Evolutionary conservation across 2,329 filamentous ascomycete genomes (phyloP), one percentile per base, ranked within the genome.

Genomic region (Fusarium pseudocircinatum): DNA sequence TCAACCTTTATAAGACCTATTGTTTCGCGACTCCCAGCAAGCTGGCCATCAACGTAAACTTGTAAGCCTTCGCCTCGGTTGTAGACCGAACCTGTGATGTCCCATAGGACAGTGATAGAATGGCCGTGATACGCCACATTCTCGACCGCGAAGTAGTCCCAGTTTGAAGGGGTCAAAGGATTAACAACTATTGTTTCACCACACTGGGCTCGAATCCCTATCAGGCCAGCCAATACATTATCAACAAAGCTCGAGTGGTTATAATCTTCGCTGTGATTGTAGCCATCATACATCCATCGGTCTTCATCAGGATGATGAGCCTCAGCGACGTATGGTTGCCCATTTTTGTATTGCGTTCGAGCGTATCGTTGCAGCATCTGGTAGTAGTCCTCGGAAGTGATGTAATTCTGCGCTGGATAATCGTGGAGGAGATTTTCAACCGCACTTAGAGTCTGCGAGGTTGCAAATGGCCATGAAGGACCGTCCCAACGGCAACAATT

Each of bases 191-290:
- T 32, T 22, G 40, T 6, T 11, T 62, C 7, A 2, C 26, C 52
- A 37, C 40, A 28, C 40, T 59, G 52, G 26, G 34, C 52, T 32
- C 52, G 16, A 9, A 62, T 11, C 1, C 52, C 52, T 3, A 62
- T 39, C 1, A 62, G 40, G 3, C 52, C 40, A 4, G 52, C 26
- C 7, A 62, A 4, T 9, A 40, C 40, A 16, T 59, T 58, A 13
- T 58, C 52, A 15, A 59, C 28, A 16, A 62, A 62, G 1, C 40
- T 40, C 4, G 40, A 62, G 26, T 62, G 60, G 8, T 39, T 46
- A 7, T 62, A 62, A 22, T 62, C 60, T 58, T 59, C 60, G 22
- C 60, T 62, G 6, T 59, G 60, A 10, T 62, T 46, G 18, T 24
- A 34, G 20, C 52, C 40, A 8, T 59, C 60, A n/a, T 46, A 62